Evolutionary conservation across 2,329 filamentous ascomycete species (phyloP).

Genomic region (Neofusicoccum sp.): DNA sequence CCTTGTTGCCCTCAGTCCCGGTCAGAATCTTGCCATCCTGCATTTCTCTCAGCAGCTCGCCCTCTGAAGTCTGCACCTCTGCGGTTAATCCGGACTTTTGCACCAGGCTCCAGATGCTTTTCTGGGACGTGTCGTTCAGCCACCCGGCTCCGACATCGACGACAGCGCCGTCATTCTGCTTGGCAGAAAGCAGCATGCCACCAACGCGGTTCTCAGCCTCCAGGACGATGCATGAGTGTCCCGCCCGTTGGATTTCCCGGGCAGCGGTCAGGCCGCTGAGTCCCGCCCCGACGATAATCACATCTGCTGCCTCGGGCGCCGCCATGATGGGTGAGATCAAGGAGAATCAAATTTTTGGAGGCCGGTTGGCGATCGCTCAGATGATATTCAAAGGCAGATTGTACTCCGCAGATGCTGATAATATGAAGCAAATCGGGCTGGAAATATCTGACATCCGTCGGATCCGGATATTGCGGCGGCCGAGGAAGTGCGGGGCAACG

Average conservation of each 20-base stretch:
- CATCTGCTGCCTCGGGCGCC: background rate
- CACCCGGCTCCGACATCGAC: constrained; percentile 60
- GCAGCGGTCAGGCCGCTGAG: constrained; percentile 33
- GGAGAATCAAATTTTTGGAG: background rate
- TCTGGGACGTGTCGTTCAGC: constrained; percentile 61
- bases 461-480: background rate
- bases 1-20: constrained; percentile 2
- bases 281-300: constrained; percentile 51
- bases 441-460: too few species aligned
- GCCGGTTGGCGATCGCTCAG: background rate
- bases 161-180: constrained; percentile 35
- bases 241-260: constrained; percentile 39
- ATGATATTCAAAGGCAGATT: background rate
- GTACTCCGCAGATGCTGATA: background rate
- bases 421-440: background rate
- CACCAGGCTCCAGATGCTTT: constrained; percentile 47
- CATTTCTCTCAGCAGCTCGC: constrained; percentile 32
- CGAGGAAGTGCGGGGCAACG: too few species aligned
- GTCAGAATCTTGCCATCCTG: background rate
- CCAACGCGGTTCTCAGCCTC: constrained; percentile 56
- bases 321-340: background rate
- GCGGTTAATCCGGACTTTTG: constrained; percentile 47
- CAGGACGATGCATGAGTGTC: constrained; percentile 47
- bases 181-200: constrained; percentile 50
- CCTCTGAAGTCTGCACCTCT: constrained; percentile 52